phyloP scores from a whole-genome alignment of 495 filamentous ascomycete genomes.

The Polyplosphaeria fusca region DNA sequence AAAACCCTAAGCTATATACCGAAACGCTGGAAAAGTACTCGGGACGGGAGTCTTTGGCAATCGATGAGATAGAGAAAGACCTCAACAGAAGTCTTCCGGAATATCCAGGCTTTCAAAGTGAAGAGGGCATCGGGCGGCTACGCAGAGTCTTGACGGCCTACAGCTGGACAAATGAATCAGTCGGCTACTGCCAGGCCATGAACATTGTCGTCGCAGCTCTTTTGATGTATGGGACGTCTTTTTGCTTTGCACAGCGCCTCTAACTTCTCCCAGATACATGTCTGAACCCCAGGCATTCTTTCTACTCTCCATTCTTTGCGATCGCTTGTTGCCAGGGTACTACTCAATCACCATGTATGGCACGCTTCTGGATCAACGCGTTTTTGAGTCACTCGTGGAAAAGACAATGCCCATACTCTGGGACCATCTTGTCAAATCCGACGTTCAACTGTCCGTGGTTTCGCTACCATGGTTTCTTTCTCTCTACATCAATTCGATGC shows the following conservation, averaged over 20 bases:
- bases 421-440: conserved; percentile 92
- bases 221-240: conserved; percentile 82
- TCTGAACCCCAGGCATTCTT: conserved; percentile 96
- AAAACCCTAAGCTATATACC: conserved; percentile 75
- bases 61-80: conserved; percentile 98
- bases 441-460: conserved; percentile 97
- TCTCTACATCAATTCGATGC: conserved; percentile 99
- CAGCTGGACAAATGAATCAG: conserved; percentile 90
- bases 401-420: conserved; percentile 98
- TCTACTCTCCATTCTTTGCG: conserved; percentile 85
- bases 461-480: conserved; percentile 98
- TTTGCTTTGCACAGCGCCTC: too few relatives aligned
- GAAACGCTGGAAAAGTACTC: conserved; percentile 80
- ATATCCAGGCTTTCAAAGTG: conserved; percentile 94
- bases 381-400: conserved; percentile 95
- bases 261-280: conserved; percentile 65
- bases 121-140: conserved; percentile 88
- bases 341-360: conserved; percentile 99
- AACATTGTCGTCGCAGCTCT: conserved; percentile 97
- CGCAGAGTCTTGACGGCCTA: conserved; percentile 91
- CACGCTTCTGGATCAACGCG: conserved; percentile 90
- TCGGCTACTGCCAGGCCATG: conserved; percentile 99
- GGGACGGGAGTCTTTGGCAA: conserved; percentile 83
- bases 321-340: conserved; percentile 89
- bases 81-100: conserved; percentile 93